Evolutionary conservation across 2,329 filamentous ascomycete species (phyloP).

Genomic region (Verticillium dahliae): DNA sequence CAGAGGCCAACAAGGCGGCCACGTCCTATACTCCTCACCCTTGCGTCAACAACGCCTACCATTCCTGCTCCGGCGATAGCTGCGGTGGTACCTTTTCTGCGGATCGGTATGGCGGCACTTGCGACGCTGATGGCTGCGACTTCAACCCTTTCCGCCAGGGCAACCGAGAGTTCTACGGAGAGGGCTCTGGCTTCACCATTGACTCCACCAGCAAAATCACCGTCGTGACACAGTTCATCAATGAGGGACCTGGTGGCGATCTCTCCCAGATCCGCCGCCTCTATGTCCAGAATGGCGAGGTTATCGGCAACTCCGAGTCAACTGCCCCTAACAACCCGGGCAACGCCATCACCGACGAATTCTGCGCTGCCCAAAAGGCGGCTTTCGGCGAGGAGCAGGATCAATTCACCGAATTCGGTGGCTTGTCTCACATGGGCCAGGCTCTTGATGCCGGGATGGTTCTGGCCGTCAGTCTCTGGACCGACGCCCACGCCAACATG

Average conservation of each 20-base stretch:
- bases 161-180: constrained; percentile 56
- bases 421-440: constrained; percentile 47
- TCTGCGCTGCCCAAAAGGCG: constrained; percentile 52
- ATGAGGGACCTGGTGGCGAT: constrained; percentile 34
- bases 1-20: constrained; percentile 57
- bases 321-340: constrained; percentile 29
- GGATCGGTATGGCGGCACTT: constrained; percentile 54
- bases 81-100: constrained; percentile 48
- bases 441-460: constrained; percentile 37
- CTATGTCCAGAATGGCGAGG: constrained; percentile 57
- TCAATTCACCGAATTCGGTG: constrained; percentile 49
- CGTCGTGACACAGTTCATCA: constrained; percentile 59
- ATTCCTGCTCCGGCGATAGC: constrained; percentile 40
- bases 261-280: constrained; percentile 57
- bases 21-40: constrained; percentile 61
- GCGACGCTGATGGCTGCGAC: constrained; percentile 65
- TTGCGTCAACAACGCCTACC: constrained; percentile 44
- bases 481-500: constrained; percentile 60
- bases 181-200: constrained; percentile 42
- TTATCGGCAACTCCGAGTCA: constrained; percentile 48
- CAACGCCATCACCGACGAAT: constrained; percentile 48
- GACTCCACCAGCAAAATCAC: constrained; percentile 56
- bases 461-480: constrained; percentile 48
- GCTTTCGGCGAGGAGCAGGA: constrained; percentile 47
- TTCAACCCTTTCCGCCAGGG: constrained; percentile 65